phyloP scores from a whole-genome alignment of 176 grass and related monocot species.

The Juncus effusus region DNA sequence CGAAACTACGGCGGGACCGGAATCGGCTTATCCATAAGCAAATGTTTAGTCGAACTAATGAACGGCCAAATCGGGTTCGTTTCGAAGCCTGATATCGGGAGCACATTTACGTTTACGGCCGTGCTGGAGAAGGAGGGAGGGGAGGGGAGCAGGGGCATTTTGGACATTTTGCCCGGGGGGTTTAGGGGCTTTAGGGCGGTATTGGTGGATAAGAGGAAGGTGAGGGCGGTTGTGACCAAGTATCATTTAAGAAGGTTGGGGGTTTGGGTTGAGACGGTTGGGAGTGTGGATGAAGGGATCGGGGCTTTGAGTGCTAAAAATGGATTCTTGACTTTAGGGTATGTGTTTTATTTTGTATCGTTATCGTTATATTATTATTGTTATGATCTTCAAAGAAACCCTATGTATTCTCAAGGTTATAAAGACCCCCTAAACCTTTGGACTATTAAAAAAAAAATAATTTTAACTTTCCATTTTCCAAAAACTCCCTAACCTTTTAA shows the following conservation, averaged over 20 bases:
- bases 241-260: slow-evolving; percentile 91
- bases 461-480: too few relatives aligned
- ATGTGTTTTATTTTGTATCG: slow-evolving; percentile 8
- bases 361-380: not conserved
- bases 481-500: too few relatives aligned
- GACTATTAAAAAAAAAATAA: too few relatives aligned
- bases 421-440: too few relatives aligned
- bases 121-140: slow-evolving; percentile 44
- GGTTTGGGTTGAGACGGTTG: slow-evolving; percentile 50
- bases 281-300: slow-evolving; percentile 42
- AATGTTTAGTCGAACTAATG: slow-evolving; percentile 93
- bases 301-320: slow-evolving; percentile 48
- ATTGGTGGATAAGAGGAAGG: slow-evolving; percentile 74
- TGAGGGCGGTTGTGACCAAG: slow-evolving; percentile 79
- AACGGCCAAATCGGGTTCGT: slow-evolving; percentile 83
- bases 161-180: slow-evolving; percentile 57
- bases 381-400: not conserved
- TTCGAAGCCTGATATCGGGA: slow-evolving; percentile 64
- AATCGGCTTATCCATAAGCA: slow-evolving; percentile 91
- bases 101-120: slow-evolving; percentile 87
- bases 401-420: too few relatives aligned
- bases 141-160: slow-evolving; percentile 53
- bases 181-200: slow-evolving; percentile 64
- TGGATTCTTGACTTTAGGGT: slow-evolving; percentile 54
- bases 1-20: slow-evolving; percentile 90